A percentile compares a stretch with the other conserved stretches of the same genome.
Evolutionary conservation across 164 flowering plant genomes (phyloP).

Genomic region (Amborella trichopoda): DNA sequence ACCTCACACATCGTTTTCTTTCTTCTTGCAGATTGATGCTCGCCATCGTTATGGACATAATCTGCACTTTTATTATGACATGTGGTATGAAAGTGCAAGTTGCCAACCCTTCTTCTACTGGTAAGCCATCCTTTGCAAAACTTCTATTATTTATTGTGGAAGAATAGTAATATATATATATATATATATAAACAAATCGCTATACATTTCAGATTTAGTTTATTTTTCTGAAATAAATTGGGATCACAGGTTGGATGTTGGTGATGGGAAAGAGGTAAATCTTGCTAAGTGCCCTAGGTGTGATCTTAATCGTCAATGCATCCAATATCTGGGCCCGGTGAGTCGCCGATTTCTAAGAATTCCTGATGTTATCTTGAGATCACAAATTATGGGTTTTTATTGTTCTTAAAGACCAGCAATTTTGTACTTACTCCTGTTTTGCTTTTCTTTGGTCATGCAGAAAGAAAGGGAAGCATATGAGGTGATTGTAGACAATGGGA

Average conservation of each 20-base stretch:
- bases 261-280: constrained; percentile 60
- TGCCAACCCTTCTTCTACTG: constrained; percentile 62
- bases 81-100: constrained; percentile 43
- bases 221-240: too few species aligned
- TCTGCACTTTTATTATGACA: constrained; percentile 43
- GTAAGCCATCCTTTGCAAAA: too few species aligned
- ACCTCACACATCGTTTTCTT: not conserved
- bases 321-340: constrained; percentile 69
- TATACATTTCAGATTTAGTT: too few species aligned
- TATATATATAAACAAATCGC: too few species aligned
- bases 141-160: too few species aligned
- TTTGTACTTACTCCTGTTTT: too few species aligned
- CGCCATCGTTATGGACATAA: constrained; percentile 71
- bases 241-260: constrained; percentile 53
- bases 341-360: constrained; percentile 12
- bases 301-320: constrained; percentile 52
- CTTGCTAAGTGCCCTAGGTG: constrained; percentile 36
- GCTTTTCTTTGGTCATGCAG: constrained; percentile 19
- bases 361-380: not conserved
- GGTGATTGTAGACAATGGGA: constrained; percentile 53
- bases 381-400: not conserved
- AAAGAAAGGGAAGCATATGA: constrained; percentile 59
- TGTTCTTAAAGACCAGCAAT: not conserved
- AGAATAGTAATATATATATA: too few species aligned
- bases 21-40: constrained; percentile 44